Conservation (phyloP, 257 asterid species). For the Nicotiana sylvestris region DNA sequence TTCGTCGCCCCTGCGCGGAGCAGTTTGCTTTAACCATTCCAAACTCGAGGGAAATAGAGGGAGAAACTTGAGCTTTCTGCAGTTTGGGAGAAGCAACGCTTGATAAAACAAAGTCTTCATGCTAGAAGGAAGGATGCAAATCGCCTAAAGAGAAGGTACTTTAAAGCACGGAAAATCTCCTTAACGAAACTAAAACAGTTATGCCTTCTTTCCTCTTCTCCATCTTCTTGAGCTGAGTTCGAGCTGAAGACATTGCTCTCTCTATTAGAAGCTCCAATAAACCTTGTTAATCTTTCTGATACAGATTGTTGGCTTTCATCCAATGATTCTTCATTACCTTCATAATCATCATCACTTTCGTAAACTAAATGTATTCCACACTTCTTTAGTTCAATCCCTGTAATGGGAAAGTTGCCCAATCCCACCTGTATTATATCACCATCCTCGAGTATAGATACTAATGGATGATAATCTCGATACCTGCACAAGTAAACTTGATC, state of each 20-base stretch:
- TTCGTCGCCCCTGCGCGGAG: neutral
- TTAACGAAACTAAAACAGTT: neutral
- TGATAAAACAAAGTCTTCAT: constrained; percentile 2
- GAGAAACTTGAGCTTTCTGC: constrained; percentile 11
- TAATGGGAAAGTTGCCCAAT: constrained; percentile 9
- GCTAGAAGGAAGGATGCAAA: neutral
- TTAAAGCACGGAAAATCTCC: constrained; percentile 4
- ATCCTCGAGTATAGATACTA: constrained; percentile 18
- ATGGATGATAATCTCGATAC: constrained; percentile 16
- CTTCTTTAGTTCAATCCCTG: constrained; percentile 24
- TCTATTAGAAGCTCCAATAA: constrained; percentile 12
- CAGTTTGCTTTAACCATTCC: constrained; percentile 14
- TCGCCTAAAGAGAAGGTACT: neutral
- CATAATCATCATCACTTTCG: constrained; percentile 31
- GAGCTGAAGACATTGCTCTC: neutral
- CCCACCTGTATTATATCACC: constrained; percentile 23
- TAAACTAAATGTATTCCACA: constrained; percentile 25
- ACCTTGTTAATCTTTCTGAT: constrained; percentile 19
- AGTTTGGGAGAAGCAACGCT: neutral
- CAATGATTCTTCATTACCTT: constrained; percentile 23
- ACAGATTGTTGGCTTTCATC: constrained; percentile 20
- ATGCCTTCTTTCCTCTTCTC: neutral
- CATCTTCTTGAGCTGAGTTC: neutral
- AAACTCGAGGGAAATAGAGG: constrained; percentile 6
- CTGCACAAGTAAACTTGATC: constrained; percentile 30